These are phyloP conservation scores for Amanita thiersii DNA, from an alignment of 768 basidiomycete species.

Conservation along the genomic window DNA sequence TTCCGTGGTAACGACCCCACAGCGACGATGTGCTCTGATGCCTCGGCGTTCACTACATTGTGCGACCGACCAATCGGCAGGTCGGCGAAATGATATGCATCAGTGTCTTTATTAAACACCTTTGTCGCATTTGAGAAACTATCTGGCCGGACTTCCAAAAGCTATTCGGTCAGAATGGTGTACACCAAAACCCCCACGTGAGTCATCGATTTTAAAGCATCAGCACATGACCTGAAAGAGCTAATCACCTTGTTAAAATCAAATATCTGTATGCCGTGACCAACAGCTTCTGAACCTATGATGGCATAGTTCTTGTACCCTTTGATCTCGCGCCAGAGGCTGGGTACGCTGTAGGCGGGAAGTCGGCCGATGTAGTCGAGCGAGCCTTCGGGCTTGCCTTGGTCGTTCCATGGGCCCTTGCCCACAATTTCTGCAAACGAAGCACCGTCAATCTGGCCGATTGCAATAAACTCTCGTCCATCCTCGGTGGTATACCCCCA, in stretches of 20 bases:
- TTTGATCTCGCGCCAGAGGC: constrained; percentile 20
- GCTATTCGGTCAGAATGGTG: too few relatives aligned
- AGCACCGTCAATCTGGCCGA: constrained; percentile 12
- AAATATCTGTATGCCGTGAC: constrained; percentile 9
- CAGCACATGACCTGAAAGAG: too few relatives aligned
- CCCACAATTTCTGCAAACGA: constrained; percentile 4
- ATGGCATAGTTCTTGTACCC: constrained; percentile 16
- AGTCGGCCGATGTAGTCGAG: constrained; percentile 18
- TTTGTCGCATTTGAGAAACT: too few relatives aligned
- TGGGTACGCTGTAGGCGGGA: constrained; percentile 14
- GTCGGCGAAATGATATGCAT: constrained; percentile 14
- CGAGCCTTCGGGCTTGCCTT: constrained; percentile 10
- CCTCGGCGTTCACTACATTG: constrained; percentile 18
- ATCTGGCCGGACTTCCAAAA: too few relatives aligned
- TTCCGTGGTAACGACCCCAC: constrained; percentile 19
- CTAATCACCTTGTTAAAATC: not conserved
- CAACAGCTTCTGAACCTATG: constrained; percentile 18
- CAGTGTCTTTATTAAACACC: too few relatives aligned
- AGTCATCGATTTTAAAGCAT: too few relatives aligned
- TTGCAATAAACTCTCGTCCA: constrained; percentile 14
- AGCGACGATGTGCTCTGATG: constrained; percentile 16
- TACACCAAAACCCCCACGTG: too few relatives aligned
- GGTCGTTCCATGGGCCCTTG: too few relatives aligned
- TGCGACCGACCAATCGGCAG: constrained; percentile 20
- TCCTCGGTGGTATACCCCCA: constrained; percentile 14